Conservation (phyloP, 148 eudicot genomes). For the Diospyros lotus region DNA sequence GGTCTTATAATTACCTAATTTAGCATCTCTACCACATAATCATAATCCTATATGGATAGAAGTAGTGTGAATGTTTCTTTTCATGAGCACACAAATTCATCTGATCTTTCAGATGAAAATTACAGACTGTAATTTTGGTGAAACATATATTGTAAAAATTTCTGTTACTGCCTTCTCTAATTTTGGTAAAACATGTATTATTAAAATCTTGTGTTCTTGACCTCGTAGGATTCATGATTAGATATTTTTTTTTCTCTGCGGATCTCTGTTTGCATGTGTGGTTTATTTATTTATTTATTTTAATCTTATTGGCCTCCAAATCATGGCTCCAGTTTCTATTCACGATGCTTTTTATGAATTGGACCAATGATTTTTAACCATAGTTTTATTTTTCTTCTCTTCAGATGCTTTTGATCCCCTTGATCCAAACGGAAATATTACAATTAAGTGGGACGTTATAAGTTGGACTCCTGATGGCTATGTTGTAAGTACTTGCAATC, state of each 20-base stretch:
- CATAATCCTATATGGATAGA: no score
- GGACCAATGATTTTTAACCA: not conserved
- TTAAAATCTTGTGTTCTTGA: no score
- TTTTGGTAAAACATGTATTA: not conserved
- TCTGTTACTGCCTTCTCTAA: no score
- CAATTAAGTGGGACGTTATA: slow-evolving; percentile 82
- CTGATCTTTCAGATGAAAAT: not conserved
- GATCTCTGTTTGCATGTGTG: not conserved
- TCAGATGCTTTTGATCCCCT: slow-evolving; percentile 83
- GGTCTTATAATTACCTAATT: no score
- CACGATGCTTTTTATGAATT: not conserved
- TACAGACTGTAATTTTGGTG: not conserved
- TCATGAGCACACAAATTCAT: not conserved
- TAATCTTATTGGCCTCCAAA: not conserved
- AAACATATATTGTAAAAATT: no score
- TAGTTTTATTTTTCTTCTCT: not conserved
- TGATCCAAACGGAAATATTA: slow-evolving; percentile 79
- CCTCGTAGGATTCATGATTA: not conserved
- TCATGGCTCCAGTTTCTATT: not conserved
- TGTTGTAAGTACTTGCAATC: slow-evolving; percentile 47
- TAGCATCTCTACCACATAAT: no score
- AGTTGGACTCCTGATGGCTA: slow-evolving; percentile 88
- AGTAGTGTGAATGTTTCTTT: not conserved
- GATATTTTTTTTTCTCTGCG: not conserved
- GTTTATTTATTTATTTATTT: not conserved